These are phyloP conservation scores for Yamadazyma takamatsuzukensis DNA, from an alignment of 805 yeast genomes.

Conservation along the genomic window DNA sequence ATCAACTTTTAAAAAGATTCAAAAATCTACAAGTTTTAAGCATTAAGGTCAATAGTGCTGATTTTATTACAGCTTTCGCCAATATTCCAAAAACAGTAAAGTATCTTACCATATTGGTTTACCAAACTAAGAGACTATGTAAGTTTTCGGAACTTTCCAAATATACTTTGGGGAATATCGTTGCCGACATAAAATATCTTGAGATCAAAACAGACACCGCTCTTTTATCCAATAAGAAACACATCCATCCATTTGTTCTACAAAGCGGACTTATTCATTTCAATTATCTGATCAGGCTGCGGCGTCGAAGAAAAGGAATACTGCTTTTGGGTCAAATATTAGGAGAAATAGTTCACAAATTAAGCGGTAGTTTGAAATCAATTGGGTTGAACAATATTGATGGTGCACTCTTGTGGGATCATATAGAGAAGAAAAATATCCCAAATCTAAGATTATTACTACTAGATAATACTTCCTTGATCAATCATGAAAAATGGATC, in stretches of 20 bases:
- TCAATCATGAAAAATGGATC: conserved; percentile 15
- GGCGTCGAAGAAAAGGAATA: conserved; percentile 1
- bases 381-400: conserved; percentile 15
- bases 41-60: not conserved
- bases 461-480: conserved; percentile 19
- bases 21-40: not conserved
- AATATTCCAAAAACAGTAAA: too few species aligned
- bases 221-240: not conserved
- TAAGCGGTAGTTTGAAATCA: conserved; percentile 5
- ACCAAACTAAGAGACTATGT: too few species aligned
- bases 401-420: conserved; percentile 7
- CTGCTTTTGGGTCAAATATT: conserved; percentile 5
- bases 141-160: not conserved
- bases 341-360: conserved; percentile 5
- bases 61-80: not conserved
- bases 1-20: not conserved
- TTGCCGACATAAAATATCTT: too few species aligned
- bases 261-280: conserved; percentile 1
- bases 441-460: conserved; percentile 17
- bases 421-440: conserved; percentile 9
- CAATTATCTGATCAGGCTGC: conserved; percentile 3
- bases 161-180: conserved; percentile 1
- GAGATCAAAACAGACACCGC: not conserved
- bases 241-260: not conserved
- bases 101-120: too few species aligned